Base-by-base conservation (phyloP, 148 eudicot genomes). In the Polygonum maritimum region DNA sequence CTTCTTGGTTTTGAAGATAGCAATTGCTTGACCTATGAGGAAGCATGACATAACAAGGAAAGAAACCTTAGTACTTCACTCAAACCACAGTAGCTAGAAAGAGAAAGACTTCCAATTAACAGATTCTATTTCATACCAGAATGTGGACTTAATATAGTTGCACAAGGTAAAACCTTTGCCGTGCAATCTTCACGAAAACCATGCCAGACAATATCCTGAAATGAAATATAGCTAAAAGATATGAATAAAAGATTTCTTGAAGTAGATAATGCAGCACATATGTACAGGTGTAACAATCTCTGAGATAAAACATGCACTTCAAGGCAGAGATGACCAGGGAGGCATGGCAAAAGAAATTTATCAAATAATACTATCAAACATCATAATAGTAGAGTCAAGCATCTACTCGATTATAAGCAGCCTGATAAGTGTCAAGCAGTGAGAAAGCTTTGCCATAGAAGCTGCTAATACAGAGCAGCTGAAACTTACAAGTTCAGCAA, bases 131-230 rank as follows among this genome's bases (percentile, higher is more conserved):
- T 31, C 80, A 76, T 83, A 93, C 98, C 98, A 81, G 83, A 84
- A 78, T 77, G 83, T 0, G 85, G 94, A 69, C 86, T 84, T 69
- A 88, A 84, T 60, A 65, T 75, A 52, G 78, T 82, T 45, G 89
- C 89, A 74, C 76, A 83, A 69, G 75, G 90, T 18, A 89, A 77
- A 85, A 93, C 74, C 76, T 86, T 88, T 52, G 88, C 92, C 0
- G 84, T 69, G 77, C 97, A 93, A 45, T 49, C 57, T 80, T 85
- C 92, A 49, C 55, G 44, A 49, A 89, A 89, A 45, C 85, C 88
- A 79, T 78, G 81, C 85, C 83, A 89, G 77, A 93, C 79, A 57
- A 93, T 88, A 80, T 88, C 87, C 96, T 91, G 90, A 12, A 74
- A 79, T 31, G 65, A 7, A 69, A 65, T 31, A 85, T n/a, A 54